These are phyloP conservation scores for Nicotiana attenuata DNA, from an alignment of 257 asterid genomes.

Conservation along the genomic window DNA sequence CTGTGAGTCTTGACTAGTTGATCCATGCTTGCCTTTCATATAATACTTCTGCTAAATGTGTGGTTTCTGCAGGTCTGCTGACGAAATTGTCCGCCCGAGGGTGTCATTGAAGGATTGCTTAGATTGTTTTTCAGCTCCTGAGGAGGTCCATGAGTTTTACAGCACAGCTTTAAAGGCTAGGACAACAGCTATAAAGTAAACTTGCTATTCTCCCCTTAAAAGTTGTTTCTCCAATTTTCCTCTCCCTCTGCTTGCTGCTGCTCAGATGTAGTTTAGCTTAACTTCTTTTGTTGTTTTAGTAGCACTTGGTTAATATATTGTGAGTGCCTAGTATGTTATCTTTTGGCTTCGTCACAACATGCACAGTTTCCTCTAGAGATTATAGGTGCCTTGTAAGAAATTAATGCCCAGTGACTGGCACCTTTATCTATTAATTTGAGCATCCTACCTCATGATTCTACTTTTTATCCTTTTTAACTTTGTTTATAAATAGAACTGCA, in stretches of 20 bases:
- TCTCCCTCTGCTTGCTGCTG: neutral
- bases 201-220: neutral
- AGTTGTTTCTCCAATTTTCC: neutral
- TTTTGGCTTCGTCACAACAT: neutral
- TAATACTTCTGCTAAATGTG: constrained; percentile 14
- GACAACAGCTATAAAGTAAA: constrained; percentile 89
- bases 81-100: constrained; percentile 91
- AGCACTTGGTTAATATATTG: neutral
- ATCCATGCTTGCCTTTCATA: constrained; percentile 5
- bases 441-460: neutral
- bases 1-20: constrained; percentile 50
- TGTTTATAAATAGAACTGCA: constrained; percentile 58
- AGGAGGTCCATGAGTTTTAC: constrained; percentile 84
- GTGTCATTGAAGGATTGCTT: constrained; percentile 80
- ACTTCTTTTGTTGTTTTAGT: neutral
- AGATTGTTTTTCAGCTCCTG: constrained; percentile 77
- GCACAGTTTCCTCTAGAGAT: neutral
- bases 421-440: neutral
- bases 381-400: neutral
- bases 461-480: neutral
- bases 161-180: constrained; percentile 70
- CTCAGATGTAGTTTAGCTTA: neutral
- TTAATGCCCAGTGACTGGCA: neutral
- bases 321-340: neutral
- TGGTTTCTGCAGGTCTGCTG: constrained; percentile 49